Evolutionary conservation across 2,329 filamentous ascomycete genomes (phyloP).

Genomic region (Talaromyces marneffei): DNA sequence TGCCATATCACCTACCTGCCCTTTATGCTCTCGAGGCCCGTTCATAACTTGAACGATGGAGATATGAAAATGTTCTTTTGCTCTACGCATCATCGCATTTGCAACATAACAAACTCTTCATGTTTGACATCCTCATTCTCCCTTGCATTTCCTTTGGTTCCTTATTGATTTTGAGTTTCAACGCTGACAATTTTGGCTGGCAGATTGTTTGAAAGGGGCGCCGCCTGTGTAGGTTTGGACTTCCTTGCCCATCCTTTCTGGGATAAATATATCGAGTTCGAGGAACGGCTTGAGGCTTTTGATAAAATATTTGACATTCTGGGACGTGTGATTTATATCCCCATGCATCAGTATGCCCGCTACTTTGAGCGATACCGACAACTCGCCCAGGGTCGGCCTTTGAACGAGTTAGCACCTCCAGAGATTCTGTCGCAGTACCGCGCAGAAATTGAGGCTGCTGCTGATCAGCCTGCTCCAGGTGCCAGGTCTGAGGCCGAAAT

Average conservation of each 20-base stretch:
- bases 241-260: constrained; percentile 94
- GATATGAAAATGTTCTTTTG: constrained; percentile 31
- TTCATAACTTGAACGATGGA: constrained; percentile 31
- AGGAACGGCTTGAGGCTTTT: constrained; percentile 78
- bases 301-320: constrained; percentile 83
- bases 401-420: constrained; percentile 65
- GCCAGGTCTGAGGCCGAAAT: constrained; percentile 67
- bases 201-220: constrained; percentile 89
- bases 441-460: constrained; percentile 59
- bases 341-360: constrained; percentile 89
- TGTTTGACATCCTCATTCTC: constrained; percentile 45
- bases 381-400: constrained; percentile 64
- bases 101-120: constrained; percentile 35
- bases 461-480: constrained; percentile 37
- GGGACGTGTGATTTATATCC: constrained; percentile 75
- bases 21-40: constrained; percentile 20
- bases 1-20: constrained; percentile 23
- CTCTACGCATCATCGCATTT: constrained; percentile 28
- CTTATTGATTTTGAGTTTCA: constrained; percentile 6
- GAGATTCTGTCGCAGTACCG: constrained; percentile 64
- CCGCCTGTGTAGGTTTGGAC: constrained; percentile 78
- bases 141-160: constrained; percentile 23
- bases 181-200: constrained; percentile 35
- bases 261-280: constrained; percentile 98
- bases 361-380: constrained; percentile 90